Conservation (phyloP, 2,329 filamentous ascomycete genomes). For the Venturia pyrina region DNA sequence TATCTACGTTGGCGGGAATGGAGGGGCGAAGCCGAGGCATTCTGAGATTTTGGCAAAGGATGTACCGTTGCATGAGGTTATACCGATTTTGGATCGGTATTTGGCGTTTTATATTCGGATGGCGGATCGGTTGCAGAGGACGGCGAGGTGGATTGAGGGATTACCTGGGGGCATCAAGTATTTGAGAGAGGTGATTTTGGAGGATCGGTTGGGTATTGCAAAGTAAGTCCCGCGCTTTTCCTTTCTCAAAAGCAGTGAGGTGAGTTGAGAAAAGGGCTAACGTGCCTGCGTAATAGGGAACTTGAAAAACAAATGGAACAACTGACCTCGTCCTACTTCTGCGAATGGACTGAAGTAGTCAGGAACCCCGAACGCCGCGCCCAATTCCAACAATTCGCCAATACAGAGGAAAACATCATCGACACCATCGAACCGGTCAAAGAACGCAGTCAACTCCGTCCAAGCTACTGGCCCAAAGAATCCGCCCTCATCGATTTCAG, state of each 20-base stretch:
- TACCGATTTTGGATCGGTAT: constrained; percentile 78
- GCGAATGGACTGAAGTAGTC: constrained; percentile 82
- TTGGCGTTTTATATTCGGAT: constrained; percentile 91
- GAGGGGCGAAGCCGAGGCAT: constrained; percentile 74
- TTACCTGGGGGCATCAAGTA: constrained; percentile 78
- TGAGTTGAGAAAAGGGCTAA: background rate
- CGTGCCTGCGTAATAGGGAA: constrained; percentile 50
- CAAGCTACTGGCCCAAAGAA: constrained; percentile 69
- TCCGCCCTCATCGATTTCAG: constrained; percentile 62
- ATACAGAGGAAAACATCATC: constrained; percentile 55
- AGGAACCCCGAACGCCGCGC: constrained; percentile 55
- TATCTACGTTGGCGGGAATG: constrained; percentile 82
- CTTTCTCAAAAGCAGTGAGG: too few relatives aligned
- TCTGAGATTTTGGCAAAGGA: constrained; percentile 78
- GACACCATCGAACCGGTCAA: constrained; percentile 59
- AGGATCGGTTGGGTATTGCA: constrained; percentile 72
- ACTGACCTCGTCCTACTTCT: constrained; percentile 76
- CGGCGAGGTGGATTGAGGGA: constrained; percentile 76
- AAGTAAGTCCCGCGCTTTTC: background rate
- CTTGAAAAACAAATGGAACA: constrained; percentile 83
- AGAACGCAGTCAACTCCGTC: constrained; percentile 64
- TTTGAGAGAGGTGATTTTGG: constrained; percentile 68
- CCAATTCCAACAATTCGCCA: constrained; percentile 74
- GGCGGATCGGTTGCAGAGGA: constrained; percentile 80
- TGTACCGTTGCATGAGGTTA: constrained; percentile 69